Conservation (phyloP, 139 green algal species). For the Parachlorella kessleri region DNA sequence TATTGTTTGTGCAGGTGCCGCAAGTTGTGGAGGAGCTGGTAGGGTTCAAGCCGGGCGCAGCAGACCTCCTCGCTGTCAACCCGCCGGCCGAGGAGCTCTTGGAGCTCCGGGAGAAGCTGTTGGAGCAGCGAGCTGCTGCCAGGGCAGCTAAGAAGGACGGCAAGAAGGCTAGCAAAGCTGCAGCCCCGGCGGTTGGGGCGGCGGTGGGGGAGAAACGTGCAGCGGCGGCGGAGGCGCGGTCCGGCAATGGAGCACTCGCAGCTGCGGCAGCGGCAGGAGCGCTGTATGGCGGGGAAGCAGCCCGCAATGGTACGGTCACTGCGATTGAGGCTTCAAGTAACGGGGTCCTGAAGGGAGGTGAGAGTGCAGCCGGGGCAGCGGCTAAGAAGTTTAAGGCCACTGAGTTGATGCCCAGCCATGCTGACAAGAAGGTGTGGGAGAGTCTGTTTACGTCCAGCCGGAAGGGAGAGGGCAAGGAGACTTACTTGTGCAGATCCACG, state of each 20-base stretch:
- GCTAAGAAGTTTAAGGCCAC: conserved; percentile 29
- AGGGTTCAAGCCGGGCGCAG: conserved; percentile 37
- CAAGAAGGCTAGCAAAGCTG: conserved; percentile 25
- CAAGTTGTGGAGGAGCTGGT: conserved; percentile 58
- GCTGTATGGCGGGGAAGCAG: neutral
- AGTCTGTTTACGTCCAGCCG: conserved; percentile 39
- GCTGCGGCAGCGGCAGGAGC: conserved; percentile 5
- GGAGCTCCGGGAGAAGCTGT: conserved; percentile 43
- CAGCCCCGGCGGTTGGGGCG: neutral
- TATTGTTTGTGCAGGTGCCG: conserved; percentile 30
- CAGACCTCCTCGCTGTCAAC: conserved; percentile 66
- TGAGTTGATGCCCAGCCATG: conserved; percentile 23
- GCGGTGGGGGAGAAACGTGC: neutral
- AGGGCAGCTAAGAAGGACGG: conserved; percentile 26
- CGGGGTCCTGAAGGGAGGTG: no score
- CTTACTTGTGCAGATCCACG: conserved; percentile 9
- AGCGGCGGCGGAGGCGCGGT: neutral
- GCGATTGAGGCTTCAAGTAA: no score
- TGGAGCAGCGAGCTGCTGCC: conserved; percentile 31
- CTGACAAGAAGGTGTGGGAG: conserved; percentile 33
- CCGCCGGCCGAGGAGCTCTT: conserved; percentile 48
- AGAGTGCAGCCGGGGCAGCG: no score
- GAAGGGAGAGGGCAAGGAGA: neutral
- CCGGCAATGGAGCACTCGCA: neutral
- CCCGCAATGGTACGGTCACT: neutral